A percentile compares a stretch with the other conserved stretches of the same genome.
Evolutionary conservation across 257 asterid species (phyloP).

Genomic region (Penstemon barbatus): DNA sequence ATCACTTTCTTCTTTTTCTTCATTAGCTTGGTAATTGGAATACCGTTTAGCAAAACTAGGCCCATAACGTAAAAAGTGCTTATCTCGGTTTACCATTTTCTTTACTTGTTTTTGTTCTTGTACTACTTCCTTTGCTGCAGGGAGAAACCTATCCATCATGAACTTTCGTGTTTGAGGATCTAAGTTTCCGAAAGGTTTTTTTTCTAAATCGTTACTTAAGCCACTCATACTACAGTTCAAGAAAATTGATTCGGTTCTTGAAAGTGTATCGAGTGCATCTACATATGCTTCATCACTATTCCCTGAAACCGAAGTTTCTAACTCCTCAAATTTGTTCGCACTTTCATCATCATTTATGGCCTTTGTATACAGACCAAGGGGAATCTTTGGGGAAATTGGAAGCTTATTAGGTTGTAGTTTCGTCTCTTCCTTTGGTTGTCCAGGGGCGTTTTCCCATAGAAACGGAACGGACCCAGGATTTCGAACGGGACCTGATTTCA

Average conservation of each 20-base stretch:
- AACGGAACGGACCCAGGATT: constrained; percentile 80
- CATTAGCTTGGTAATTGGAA: constrained; percentile 37
- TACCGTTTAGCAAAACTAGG: constrained; percentile 63
- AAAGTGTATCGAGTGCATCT: constrained; percentile 74
- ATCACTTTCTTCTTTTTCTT: constrained; percentile 48
- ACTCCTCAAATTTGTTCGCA: background rate
- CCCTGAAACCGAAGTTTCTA: constrained; percentile 40
- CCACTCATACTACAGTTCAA: constrained; percentile 77
- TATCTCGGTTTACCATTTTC: constrained; percentile 35
- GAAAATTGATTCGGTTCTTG: constrained; percentile 67
- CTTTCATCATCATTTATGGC: constrained; percentile 11
- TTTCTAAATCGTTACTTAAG: constrained; percentile 40
- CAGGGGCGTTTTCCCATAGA: constrained; percentile 75
- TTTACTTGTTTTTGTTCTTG: constrained; percentile 40
- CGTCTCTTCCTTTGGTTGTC: constrained; percentile 57
- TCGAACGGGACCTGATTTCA: constrained; percentile 75
- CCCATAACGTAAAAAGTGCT: constrained; percentile 72
- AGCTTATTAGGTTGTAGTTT: constrained; percentile 32
- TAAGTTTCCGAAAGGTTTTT: constrained; percentile 30
- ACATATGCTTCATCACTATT: constrained; percentile 55
- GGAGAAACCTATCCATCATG: constrained; percentile 84
- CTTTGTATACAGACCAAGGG: constrained; percentile 41
- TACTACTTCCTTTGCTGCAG: constrained; percentile 68
- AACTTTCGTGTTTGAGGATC: constrained; percentile 56
- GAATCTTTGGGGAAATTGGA: constrained; percentile 63